Base-by-base conservation (phyloP, 257 asterid genomes). In the Solanum ossicruentum region DNA sequence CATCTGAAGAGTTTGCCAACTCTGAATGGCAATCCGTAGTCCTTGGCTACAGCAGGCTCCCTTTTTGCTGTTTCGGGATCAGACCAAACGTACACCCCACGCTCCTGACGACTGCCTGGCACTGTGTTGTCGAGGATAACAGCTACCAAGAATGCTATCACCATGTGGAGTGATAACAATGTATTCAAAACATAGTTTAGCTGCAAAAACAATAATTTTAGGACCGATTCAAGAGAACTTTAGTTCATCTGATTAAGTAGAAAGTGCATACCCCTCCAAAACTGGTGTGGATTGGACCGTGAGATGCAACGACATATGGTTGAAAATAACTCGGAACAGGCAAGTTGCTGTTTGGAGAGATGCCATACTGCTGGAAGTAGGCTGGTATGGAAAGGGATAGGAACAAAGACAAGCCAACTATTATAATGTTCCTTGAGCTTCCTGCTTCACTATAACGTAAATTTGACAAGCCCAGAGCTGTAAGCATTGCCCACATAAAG, bases 401-500 rank as follows among this genome's bases (percentile, higher is more conserved):
- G 92, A 95, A 97, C 79, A 97, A 84, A 70, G 99, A 94, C 80
- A 97, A 85, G 61, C 99, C 99, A 7, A 97, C 96, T 11, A 97
- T 97, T 86, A 97, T 97, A 41, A 97, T 92, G 92, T 97, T 97
- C 85, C 99, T 94, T 3, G 99, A 95, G 90, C 99, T 97, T 67
- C 99, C 99, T 0, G 98, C 98, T 89, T 97, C 99, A 5, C 99
- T 95, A 85, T 97, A 95, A 4, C 99, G 91, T 87, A 97, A 89
- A 75, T 97, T 97, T 56, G 99, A 97, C 90, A 97, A 85, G 80
- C 99, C 99, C 82, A 97, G 84, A 16, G 99, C 99, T 0, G 98
- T 85, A 82, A 97, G 98, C 98, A 95, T 92, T 6, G 97, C 98
- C 98, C 99, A 97, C 95, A 95, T 95, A 88, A 95, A 92, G 93